A percentile compares a stretch with the other conserved stretches of the same genome.
Evolutionary conservation across 495 filamentous ascomycete genomes (phyloP).

Genomic region (Hypoxylon lienhwacheense): DNA sequence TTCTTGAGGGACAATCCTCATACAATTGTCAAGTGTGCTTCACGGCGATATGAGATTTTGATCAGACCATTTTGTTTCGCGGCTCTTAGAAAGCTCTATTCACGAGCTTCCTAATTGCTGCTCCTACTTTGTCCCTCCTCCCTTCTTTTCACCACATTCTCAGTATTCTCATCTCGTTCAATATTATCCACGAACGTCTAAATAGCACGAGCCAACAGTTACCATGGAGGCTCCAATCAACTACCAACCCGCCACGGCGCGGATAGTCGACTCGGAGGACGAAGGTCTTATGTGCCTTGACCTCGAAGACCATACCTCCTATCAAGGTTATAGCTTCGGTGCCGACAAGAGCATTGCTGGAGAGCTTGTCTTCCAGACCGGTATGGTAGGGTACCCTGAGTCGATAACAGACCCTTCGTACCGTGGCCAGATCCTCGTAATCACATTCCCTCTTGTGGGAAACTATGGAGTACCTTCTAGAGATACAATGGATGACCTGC

Average conservation of each 20-base stretch:
- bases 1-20: constrained; percentile 5
- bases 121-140: constrained; percentile 13
- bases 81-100: constrained; percentile 30
- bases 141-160: constrained; percentile 1
- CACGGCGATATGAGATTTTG: constrained; percentile 26
- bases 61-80: constrained; percentile 17
- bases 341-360: constrained; percentile 88
- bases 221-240: constrained; percentile 46
- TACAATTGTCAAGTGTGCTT: constrained; percentile 17
- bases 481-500: constrained; percentile 75
- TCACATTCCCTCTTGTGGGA: constrained; percentile 87
- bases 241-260: constrained; percentile 60
- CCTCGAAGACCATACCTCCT: constrained; percentile 83
- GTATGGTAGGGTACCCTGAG: constrained; percentile 98
- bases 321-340: constrained; percentile 94
- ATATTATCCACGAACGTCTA: constrained; percentile 4
- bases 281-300: constrained; percentile 76
- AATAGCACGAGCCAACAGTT: constrained; percentile 7
- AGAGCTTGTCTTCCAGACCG: constrained; percentile 98
- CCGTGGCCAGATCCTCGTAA: constrained; percentile 85
- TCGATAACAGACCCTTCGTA: constrained; percentile 92
- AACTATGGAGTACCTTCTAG: constrained; percentile 94
- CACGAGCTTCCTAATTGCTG: constrained; percentile 32
- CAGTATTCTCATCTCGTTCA: background rate
- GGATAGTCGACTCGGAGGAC: constrained; percentile 47